phyloP scores from a whole-genome alignment of 1,139 yeast genomes.

The Hemisphaericaspora subhashii region DNA sequence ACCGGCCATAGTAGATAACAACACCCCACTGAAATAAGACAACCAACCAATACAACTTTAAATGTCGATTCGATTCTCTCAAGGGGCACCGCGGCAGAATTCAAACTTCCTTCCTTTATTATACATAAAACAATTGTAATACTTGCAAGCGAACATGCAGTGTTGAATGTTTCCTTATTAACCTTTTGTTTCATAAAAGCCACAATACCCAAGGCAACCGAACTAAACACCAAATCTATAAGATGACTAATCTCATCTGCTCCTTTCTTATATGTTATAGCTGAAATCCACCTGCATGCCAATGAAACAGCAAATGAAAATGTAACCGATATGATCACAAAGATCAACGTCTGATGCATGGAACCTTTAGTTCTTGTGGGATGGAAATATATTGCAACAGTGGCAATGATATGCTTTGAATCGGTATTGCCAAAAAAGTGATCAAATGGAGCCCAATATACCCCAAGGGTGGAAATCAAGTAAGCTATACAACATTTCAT shows the following conservation, averaged over 20 bases:
- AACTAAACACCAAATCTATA: constrained; percentile 57
- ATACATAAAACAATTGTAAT: constrained; percentile 71
- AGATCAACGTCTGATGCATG: constrained; percentile 72
- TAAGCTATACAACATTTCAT: constrained; percentile 73
- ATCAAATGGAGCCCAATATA: constrained; percentile 63
- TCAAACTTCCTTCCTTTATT: constrained; percentile 74
- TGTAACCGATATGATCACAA: constrained; percentile 54
- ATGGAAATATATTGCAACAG: constrained; percentile 82
- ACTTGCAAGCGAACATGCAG: constrained; percentile 78
- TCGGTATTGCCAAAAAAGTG: constrained; percentile 62
- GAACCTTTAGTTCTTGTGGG: constrained; percentile 80
- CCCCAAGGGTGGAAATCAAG: constrained; percentile 70
- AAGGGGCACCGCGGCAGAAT: constrained; percentile 61
- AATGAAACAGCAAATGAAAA: constrained; percentile 60
- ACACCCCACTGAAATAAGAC: constrained; percentile 53
- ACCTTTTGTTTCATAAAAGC: constrained; percentile 71
- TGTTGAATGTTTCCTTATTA: constrained; percentile 69
- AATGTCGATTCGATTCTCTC: constrained; percentile 56
- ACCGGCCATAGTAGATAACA: constrained; percentile 69
- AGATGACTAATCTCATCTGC: constrained; percentile 52
- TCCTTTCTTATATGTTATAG: constrained; percentile 46
- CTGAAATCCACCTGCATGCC: constrained; percentile 53
- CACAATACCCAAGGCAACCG: constrained; percentile 59
- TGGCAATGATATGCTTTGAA: constrained; percentile 79
- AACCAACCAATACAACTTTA: constrained; percentile 62